Evolutionary conservation across 441 rosid species (phyloP).

Genomic region (Erysimum cheiri): DNA sequence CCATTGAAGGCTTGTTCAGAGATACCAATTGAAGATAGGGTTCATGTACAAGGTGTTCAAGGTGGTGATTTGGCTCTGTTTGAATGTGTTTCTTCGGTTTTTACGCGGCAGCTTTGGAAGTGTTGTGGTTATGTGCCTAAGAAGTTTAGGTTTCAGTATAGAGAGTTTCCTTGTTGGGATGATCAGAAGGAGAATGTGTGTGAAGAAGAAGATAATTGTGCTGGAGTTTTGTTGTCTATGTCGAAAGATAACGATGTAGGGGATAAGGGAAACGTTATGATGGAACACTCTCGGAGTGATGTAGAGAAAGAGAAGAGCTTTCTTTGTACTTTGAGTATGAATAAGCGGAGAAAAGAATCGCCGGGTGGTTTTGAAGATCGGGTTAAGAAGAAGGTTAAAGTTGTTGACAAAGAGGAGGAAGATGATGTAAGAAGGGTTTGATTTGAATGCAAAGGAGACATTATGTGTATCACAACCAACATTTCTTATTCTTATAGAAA

Average conservation of each 20-base stretch:
- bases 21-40: constrained; percentile 81
- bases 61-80: constrained; percentile 86
- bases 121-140: constrained; percentile 88
- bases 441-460: constrained; percentile 8
- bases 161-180: constrained; percentile 88
- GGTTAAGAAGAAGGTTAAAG: constrained; percentile 66
- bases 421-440: constrained; percentile 41
- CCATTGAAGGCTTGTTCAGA: constrained; percentile 63
- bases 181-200: constrained; percentile 57
- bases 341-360: constrained; percentile 61
- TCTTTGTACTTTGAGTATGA: constrained; percentile 50
- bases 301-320: constrained; percentile 59
- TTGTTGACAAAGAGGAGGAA: constrained; percentile 52
- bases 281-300: constrained; percentile 49
- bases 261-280: constrained; percentile 33
- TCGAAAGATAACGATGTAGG: constrained; percentile 56
- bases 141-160: constrained; percentile 79
- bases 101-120: constrained; percentile 79
- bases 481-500: not conserved
- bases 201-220: constrained; percentile 67
- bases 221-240: constrained; percentile 68
- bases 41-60: constrained; percentile 90
- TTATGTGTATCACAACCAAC: not conserved
- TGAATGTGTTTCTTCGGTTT: constrained; percentile 66
- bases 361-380: constrained; percentile 50